Conservation (phyloP, 2,329 filamentous ascomycete genomes). For the Xenoacremonium recifei region DNA sequence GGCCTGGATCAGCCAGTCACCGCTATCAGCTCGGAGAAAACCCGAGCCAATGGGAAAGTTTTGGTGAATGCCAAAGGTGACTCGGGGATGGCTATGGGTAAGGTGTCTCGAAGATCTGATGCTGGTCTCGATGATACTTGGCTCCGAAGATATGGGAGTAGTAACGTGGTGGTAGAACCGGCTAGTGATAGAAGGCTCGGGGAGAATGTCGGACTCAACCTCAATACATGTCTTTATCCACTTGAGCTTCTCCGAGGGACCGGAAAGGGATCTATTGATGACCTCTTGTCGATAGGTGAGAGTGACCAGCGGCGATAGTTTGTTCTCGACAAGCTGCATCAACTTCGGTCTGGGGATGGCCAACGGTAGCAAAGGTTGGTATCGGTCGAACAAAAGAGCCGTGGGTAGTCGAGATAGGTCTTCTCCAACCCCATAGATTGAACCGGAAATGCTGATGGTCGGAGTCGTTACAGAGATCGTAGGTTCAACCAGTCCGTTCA, state of each 20-base stretch:
- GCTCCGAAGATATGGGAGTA: conserved; percentile 25
- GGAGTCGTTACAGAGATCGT: conserved; percentile 26
- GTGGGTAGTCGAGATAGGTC: conserved; percentile 29
- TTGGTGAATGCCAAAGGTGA: conserved; percentile 33
- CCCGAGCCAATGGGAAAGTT: conserved; percentile 32
- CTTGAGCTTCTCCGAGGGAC: conserved; percentile 12
- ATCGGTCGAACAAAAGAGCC: conserved; percentile 34
- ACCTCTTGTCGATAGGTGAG: conserved; percentile 41
- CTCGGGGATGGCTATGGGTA: conserved; percentile 21
- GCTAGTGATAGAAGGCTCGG: conserved; percentile 34
- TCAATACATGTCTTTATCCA: conserved; percentile 25
- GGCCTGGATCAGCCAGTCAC: conserved; percentile 35
- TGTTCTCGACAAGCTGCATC: conserved; percentile 36
- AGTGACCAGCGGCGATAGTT: conserved; percentile 36
- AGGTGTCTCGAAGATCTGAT: conserved; percentile 23
- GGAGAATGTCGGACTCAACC: conserved; percentile 34
- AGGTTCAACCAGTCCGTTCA: conserved; percentile 9
- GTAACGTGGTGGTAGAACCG: conserved; percentile 34
- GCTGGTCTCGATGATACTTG: conserved; percentile 37
- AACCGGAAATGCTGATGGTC: conserved; percentile 37
- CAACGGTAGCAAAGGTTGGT: conserved; percentile 37
- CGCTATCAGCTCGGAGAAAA: conserved; percentile 41
- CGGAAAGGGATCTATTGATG: conserved; percentile 16
- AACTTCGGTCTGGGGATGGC: conserved; percentile 35
- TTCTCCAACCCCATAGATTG: conserved; percentile 37